These are phyloP conservation scores for Colletotrichum sp. DNA, from an alignment of 2,329 filamentous ascomycete genomes.

Conservation along the genomic window DNA sequence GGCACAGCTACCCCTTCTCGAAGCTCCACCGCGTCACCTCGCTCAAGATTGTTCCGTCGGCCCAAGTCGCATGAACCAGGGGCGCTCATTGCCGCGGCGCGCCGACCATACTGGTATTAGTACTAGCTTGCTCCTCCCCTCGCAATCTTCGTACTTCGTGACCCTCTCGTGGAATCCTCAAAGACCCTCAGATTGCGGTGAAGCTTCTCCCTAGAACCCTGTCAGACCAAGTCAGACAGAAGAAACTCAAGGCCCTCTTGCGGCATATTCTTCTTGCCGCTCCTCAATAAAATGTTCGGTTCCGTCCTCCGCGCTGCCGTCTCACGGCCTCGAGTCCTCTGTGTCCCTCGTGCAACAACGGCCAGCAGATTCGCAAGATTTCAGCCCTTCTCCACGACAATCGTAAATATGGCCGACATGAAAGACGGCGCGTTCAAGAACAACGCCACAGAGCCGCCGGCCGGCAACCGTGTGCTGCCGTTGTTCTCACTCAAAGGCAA, in stretches of 20 bases:
- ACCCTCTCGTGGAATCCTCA: slow-evolving; percentile 3
- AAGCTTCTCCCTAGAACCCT: slow-evolving; percentile 17
- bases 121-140: slow-evolving; percentile 6
- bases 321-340: slow-evolving; percentile 7
- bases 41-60: slow-evolving; percentile 16
- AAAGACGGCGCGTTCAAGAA: slow-evolving; percentile 59
- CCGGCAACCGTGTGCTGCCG: slow-evolving; percentile 59
- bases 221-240: background rate
- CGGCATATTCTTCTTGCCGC: slow-evolving; percentile 7
- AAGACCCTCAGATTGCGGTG: slow-evolving; percentile 7
- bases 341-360: background rate
- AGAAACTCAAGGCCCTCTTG: background rate
- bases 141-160: background rate
- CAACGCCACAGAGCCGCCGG: slow-evolving; percentile 55
- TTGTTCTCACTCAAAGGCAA: slow-evolving; percentile 74
- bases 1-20: background rate
- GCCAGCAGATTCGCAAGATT: slow-evolving; percentile 1
- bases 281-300: slow-evolving; percentile 16
- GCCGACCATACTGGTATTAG: slow-evolving; percentile 11
- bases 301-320: slow-evolving; percentile 12
- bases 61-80: slow-evolving; percentile 2
- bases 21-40: slow-evolving; percentile 14
- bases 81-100: slow-evolving; percentile 11
- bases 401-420: slow-evolving; percentile 41
- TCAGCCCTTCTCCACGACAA: slow-evolving; percentile 15